Evolutionary conservation across 2,329 filamentous ascomycete species (phyloP).

Genomic region (Fusarium succisae): DNA sequence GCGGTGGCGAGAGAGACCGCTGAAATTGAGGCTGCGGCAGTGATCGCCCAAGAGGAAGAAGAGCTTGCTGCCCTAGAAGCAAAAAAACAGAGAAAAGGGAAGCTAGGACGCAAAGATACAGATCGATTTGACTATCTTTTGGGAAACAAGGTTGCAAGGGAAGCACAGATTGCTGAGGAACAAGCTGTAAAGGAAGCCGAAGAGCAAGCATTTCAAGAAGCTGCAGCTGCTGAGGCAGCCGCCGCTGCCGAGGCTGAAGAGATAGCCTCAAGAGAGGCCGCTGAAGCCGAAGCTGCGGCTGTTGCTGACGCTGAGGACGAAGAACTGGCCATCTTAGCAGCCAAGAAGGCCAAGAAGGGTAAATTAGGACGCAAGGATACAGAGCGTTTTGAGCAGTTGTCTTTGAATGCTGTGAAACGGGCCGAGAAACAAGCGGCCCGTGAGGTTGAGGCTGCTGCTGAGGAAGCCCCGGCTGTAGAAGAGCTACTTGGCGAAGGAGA

Average conservation of each 20-base stretch:
- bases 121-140: conserved; percentile 27
- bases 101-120: conserved; percentile 35
- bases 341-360: conserved; percentile 50
- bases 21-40: conserved; percentile 19
- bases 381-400: conserved; percentile 31
- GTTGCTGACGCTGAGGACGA: conserved; percentile 45
- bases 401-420: conserved; percentile 28
- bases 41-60: conserved; percentile 28
- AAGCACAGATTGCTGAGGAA: conserved; percentile 45
- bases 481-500: neutral
- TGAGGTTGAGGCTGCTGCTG: conserved; percentile 32
- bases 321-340: conserved; percentile 53
- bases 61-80: conserved; percentile 32
- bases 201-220: conserved; percentile 39
- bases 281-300: conserved; percentile 38
- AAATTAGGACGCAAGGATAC: conserved; percentile 40
- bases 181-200: conserved; percentile 43
- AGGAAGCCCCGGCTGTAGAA: conserved; percentile 5
- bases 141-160: conserved; percentile 33
- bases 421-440: conserved; percentile 26
- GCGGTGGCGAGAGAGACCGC: conserved; percentile 29
- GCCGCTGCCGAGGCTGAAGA: conserved; percentile 35
- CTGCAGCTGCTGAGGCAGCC: conserved; percentile 42
- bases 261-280: conserved; percentile 30
- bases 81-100: conserved; percentile 38